Percentiles rank a stretch among this genome's conserved stretches.
Conservation (phyloP, 2,329 filamentous ascomycete species). For the Ascochyta koolunga region DNA sequence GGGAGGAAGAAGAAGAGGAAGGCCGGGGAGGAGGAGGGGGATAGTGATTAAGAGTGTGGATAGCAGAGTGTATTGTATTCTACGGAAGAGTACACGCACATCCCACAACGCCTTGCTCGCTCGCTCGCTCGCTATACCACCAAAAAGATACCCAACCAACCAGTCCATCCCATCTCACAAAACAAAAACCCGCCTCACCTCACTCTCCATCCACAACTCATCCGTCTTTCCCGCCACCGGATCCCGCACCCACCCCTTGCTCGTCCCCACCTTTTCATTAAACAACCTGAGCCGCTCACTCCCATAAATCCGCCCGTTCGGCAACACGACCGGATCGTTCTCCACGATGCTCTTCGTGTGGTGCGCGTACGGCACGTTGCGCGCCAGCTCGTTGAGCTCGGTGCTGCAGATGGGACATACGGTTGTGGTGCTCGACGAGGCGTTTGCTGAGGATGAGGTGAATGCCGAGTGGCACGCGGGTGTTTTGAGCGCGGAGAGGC, state of each 20-base stretch:
- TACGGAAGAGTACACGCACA: neutral
- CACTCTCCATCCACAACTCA: constrained; percentile 53
- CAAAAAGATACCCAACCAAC: neutral
- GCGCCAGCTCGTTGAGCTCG: constrained; percentile 89
- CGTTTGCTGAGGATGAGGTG: constrained; percentile 60
- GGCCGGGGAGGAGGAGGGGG: constrained; percentile 21
- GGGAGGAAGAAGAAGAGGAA: constrained; percentile 15
- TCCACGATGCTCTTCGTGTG: constrained; percentile 95
- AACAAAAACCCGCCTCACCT: constrained; percentile 88
- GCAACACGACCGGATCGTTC: constrained; percentile 81
- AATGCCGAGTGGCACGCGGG: constrained; percentile 82
- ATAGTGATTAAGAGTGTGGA: constrained; percentile 21
- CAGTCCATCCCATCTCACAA: constrained; percentile 57
- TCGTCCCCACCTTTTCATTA: constrained; percentile 78
- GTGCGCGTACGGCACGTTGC: constrained; percentile 89
- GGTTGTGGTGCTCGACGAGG: constrained; percentile 67
- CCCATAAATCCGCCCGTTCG: constrained; percentile 87
- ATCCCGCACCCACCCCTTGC: constrained; percentile 73
- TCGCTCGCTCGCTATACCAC: constrained; percentile 19
- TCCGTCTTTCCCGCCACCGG: constrained; percentile 68
- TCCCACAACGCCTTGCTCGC: constrained; percentile 5
- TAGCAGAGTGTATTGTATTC: no score
- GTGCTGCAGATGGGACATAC: constrained; percentile 96
- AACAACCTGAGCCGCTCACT: constrained; percentile 74
- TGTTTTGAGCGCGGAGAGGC: constrained; percentile 93